These are phyloP conservation scores for Pisolithus tinctorius DNA, from an alignment of 768 basidiomycete genomes.

Conservation along the genomic window DNA sequence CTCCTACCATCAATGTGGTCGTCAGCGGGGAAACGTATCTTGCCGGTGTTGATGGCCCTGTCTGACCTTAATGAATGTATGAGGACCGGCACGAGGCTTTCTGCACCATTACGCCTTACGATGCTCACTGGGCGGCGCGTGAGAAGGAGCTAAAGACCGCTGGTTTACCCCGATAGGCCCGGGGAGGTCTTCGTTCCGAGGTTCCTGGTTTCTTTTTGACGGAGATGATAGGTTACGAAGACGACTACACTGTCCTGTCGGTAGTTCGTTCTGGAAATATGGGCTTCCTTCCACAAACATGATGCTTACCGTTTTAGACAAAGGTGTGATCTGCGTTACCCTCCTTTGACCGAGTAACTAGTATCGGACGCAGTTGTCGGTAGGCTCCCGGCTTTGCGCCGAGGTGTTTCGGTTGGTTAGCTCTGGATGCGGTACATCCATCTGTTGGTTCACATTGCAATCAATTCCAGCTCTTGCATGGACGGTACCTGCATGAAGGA, in stretches of 20 bases:
- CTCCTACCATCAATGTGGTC: no score
- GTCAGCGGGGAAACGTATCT: slow-evolving; percentile 31
- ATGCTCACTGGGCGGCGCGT: slow-evolving; percentile 54
- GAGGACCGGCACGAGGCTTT: slow-evolving; percentile 41
- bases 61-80: no score
- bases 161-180: no score
- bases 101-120: slow-evolving; percentile 76
- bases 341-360: slow-evolving; percentile 16
- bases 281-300: slow-evolving; percentile 15
- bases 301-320: slow-evolving; percentile 73
- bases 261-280: slow-evolving; percentile 31
- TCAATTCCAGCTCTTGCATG: no score
- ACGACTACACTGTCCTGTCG: slow-evolving; percentile 64
- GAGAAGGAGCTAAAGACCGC: slow-evolving; percentile 46
- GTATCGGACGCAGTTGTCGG: slow-evolving; percentile 16
- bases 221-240: slow-evolving; percentile 61
- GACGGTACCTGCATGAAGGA: no score
- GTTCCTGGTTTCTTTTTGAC: slow-evolving; percentile 31
- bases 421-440: no score
- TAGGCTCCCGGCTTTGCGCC: no score
- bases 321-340: slow-evolving; percentile 64
- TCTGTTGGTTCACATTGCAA: no score
- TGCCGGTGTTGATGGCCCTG: not conserved
- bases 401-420: no score
- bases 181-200: slow-evolving; percentile 78